A percentile compares a stretch with the other conserved stretches of the same genome.
phyloP scores from a whole-genome alignment of 2,329 filamentous ascomycete genomes.

The Myriosclerotinia duriaeana region DNA sequence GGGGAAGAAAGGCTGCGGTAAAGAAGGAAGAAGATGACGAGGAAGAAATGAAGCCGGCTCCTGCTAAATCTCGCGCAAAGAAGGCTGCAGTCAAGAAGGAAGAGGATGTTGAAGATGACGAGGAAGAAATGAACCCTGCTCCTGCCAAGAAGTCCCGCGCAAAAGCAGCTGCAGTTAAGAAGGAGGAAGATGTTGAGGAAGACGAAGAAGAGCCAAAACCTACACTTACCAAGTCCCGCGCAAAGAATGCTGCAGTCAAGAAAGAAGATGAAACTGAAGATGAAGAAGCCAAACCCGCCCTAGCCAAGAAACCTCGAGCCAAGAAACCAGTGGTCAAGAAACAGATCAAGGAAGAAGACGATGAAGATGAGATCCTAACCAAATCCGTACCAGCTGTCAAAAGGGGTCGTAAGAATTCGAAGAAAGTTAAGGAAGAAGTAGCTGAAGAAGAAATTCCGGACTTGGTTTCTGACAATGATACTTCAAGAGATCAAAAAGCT shows the following conservation, averaged over 20 bases:
- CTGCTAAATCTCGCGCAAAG: slow-evolving; percentile 26
- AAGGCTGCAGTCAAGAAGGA: slow-evolving; percentile 35
- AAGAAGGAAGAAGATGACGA: slow-evolving; percentile 22
- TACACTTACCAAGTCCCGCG: slow-evolving; percentile 23
- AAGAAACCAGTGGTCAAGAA: slow-evolving; percentile 13
- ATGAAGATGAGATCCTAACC: slow-evolving; percentile 17
- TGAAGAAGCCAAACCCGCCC: background rate
- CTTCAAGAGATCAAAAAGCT: background rate
- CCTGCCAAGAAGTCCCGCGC: slow-evolving; percentile 35
- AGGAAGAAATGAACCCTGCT: slow-evolving; percentile 35
- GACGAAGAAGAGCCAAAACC: background rate
- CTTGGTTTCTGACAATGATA: slow-evolving; percentile 5
- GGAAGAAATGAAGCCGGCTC: background rate
- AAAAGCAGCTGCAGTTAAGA: slow-evolving; percentile 31
- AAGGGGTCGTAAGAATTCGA: background rate
- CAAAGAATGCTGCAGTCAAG: slow-evolving; percentile 29
- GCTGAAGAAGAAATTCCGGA: background rate
- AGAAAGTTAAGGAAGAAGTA: slow-evolving; percentile 8
- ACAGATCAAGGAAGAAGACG: slow-evolving; percentile 9
- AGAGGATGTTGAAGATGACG: slow-evolving; percentile 24
- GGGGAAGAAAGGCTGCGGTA: background rate
- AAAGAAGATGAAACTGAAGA: slow-evolving; percentile 33
- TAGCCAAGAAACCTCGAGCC: background rate
- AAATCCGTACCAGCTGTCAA: background rate
- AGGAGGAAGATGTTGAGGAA: slow-evolving; percentile 21